Evolutionary conservation across 2,329 filamentous ascomycete species (phyloP), one percentile per base, ranked within the genome.

Genomic region (Fusarium albosuccineum): DNA sequence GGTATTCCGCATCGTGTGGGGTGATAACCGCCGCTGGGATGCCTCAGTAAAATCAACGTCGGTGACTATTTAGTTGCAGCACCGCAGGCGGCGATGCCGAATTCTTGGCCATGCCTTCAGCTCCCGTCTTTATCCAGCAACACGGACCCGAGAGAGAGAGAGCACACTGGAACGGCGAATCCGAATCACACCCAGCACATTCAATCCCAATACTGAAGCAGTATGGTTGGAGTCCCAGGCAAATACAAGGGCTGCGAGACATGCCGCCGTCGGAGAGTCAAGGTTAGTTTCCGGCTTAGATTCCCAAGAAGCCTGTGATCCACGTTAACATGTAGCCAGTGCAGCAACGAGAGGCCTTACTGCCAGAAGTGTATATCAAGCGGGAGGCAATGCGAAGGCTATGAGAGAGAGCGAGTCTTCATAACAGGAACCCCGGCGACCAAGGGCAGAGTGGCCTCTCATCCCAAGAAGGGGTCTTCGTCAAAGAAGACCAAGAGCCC

Each of bases 171-270:
- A 22, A 42, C 42, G 17, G 34, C 29, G 9, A 39, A 48, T 41
- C 17, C n/a, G 27, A 45, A 29, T 26, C 29, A 16, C 10, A 64
- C 11, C 50, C 48, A 39, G 17, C n/a, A 54, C 42, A 42, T 26
- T 30, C 11, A 46, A 42, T 39, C 22, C 51, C 52, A 34, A 51
- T 17, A 42, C 22, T 41, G 6, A 64, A 41, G 65, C 73, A 80
- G 57, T 36, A 88, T 89, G 87, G 87, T 89, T 67, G 87, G 87
- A 54, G 87, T 89, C 60, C 83, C 86, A 37, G 87, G 87, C 52
- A 89, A 89, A 75, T 89, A 86, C 74, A 89, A 89, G 75, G 87
- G 87, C 37, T 89, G 87, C 77, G 87, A 88, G 75, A 89, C 87
- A 27, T 89, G 87, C 73, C 81, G 87, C 49, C 78, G 81, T 29